Evolutionary conservation across 2,329 filamentous ascomycete genomes (phyloP).

Genomic region (Fusarium vanettenii): DNA sequence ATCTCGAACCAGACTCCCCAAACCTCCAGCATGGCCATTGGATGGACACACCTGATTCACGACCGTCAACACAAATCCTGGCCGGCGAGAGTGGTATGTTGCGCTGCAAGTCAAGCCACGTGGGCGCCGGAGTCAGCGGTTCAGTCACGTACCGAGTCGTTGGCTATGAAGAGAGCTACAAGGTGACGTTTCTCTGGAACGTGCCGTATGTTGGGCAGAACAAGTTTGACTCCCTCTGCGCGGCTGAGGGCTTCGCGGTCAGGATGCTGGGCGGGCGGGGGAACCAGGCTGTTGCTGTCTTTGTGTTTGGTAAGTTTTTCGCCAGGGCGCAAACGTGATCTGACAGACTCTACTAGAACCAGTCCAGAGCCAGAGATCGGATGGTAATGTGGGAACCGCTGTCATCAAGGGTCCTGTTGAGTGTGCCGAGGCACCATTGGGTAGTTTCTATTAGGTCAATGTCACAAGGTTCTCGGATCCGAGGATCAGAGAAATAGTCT

Average conservation of each 20-base stretch:
- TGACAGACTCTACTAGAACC: not conserved
- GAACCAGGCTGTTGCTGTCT: slow-evolving; percentile 15
- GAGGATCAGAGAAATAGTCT: not conserved
- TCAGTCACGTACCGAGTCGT: slow-evolving; percentile 11
- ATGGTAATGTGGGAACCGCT: slow-evolving; percentile 2
- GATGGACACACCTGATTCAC: not conserved
- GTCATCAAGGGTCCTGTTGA: not conserved
- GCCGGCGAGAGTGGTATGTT: slow-evolving; percentile 22
- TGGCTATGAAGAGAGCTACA: not conserved
- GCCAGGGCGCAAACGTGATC: not conserved
- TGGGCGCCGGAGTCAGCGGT: slow-evolving; percentile 2
- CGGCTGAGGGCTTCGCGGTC: not conserved
- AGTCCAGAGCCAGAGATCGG: not conserved
- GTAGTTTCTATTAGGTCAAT: not conserved
- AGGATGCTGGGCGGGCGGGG: slow-evolving; percentile 4
- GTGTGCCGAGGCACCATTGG: not conserved
- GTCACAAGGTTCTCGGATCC: not conserved
- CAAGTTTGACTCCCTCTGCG: not conserved
- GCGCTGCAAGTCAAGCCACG: slow-evolving; percentile 16
- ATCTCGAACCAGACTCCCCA: slow-evolving; percentile 2
- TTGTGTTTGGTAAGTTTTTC: slow-evolving; percentile 17
- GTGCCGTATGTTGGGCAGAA: slow-evolving; percentile 11
- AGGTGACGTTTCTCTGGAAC: slow-evolving; percentile 10
- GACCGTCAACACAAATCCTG: not conserved
- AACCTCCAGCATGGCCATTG: slow-evolving; percentile 2